Evolutionary conservation across 768 basidiomycete species (phyloP).

Genomic region (Tricholoma sp.): DNA sequence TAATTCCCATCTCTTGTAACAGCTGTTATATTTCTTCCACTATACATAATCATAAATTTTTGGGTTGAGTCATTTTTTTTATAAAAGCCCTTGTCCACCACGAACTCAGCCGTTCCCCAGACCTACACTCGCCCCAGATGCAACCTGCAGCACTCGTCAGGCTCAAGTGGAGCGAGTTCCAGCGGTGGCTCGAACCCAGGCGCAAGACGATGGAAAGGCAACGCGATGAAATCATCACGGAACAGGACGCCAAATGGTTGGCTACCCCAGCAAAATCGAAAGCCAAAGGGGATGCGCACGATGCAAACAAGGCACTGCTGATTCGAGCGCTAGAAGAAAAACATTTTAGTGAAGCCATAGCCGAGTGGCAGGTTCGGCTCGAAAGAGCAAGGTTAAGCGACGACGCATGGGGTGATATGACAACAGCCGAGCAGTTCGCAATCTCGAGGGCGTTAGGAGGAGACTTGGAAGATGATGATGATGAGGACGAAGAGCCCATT

Average conservation of each 20-base stretch:
- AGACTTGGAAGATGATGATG: slow-evolving; percentile 28
- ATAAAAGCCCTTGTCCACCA: slow-evolving; percentile 14
- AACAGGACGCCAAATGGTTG: slow-evolving; percentile 24
- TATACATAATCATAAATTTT: slow-evolving; percentile 24
- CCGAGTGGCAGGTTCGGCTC: slow-evolving; percentile 38
- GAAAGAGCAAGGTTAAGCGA: slow-evolving; percentile 26
- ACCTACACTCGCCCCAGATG: slow-evolving; percentile 15
- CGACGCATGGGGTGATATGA: slow-evolving; percentile 43
- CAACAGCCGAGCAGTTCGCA: slow-evolving; percentile 28
- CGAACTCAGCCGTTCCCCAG: slow-evolving; percentile 7
- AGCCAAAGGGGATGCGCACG: slow-evolving; percentile 20
- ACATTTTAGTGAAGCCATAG: slow-evolving; percentile 27
- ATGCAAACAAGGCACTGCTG: slow-evolving; percentile 21
- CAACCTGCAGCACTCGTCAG: slow-evolving; percentile 22
- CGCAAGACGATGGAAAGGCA: slow-evolving; percentile 19
- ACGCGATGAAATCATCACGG: slow-evolving; percentile 19
- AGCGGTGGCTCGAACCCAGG: slow-evolving; percentile 24
- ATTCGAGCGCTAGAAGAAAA: slow-evolving; percentile 25
- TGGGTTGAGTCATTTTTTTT: slow-evolving; percentile 25
- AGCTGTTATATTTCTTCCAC: slow-evolving; percentile 22
- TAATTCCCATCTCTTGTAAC: slow-evolving; percentile 27
- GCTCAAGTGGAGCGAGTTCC: slow-evolving; percentile 31
- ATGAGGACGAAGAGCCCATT: slow-evolving; percentile 11
- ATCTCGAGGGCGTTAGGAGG: slow-evolving; percentile 34
- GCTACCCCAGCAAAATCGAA: slow-evolving; percentile 13